Conservation (phyloP, 129 eudicot species). For the Cynara cardunculus region DNA sequence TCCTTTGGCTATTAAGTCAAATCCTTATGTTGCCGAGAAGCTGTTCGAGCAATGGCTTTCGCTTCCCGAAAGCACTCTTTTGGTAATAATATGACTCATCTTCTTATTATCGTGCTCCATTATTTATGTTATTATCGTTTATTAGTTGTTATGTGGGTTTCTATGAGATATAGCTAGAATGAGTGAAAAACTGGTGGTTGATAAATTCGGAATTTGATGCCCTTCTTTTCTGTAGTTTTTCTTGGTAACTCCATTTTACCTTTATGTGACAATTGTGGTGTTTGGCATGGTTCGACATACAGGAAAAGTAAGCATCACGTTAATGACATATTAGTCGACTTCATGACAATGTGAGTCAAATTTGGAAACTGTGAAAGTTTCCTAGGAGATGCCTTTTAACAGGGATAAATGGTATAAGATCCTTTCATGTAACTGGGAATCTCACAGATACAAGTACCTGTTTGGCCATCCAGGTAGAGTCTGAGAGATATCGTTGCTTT, state of each 20-base stretch:
- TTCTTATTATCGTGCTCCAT: not conserved
- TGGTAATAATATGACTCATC: slow-evolving; percentile 41
- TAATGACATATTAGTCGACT: not conserved
- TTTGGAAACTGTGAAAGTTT: not conserved
- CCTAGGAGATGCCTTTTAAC: not conserved
- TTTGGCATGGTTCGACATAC: not conserved
- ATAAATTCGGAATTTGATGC: slow-evolving; percentile 1
- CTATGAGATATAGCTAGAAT: slow-evolving; percentile 4
- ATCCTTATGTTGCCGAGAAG: slow-evolving; percentile 78
- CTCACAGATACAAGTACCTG: not conserved
- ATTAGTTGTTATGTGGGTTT: not conserved
- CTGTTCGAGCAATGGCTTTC: slow-evolving; percentile 94
- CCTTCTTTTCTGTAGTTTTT: slow-evolving; percentile 6
- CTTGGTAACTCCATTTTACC: not conserved
- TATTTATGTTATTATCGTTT: slow-evolving; percentile 1
- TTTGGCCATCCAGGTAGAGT: not conserved
- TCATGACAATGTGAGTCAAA: not conserved
- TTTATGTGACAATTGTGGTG: slow-evolving; percentile 1
- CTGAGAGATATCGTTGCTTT: not conserved
- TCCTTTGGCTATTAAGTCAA: slow-evolving; percentile 68
- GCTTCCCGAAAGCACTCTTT: slow-evolving; percentile 63
- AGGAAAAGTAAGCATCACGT: not conserved
- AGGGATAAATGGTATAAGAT: not conserved
- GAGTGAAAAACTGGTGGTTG: not conserved
- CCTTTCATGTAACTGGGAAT: too few relatives aligned